Base-by-base conservation (phyloP, 2,329 filamentous ascomycete genomes). In the Blastomyces gilchristii region DNA sequence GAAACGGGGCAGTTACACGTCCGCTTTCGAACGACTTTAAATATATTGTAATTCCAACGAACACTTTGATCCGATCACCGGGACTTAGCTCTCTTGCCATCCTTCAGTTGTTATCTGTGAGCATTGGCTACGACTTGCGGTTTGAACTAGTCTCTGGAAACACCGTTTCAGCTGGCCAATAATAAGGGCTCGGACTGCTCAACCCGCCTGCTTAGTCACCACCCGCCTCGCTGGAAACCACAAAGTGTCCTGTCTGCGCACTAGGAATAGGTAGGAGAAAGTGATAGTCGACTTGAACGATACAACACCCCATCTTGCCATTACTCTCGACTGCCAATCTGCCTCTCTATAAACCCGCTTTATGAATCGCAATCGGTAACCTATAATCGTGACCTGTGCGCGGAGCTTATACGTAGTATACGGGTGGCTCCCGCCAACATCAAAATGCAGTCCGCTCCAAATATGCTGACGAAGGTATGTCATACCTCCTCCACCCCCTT, bases 401-500 rank as follows among this genome's bases (percentile, higher is more conserved):
- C 70, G 73, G 72, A 75, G 73, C 71, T 71, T 73, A 71, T 74
- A 67, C 70, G 69, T 69, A 71, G 71, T 31, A 31, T 31, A 52
- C 49, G 49, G 73, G 75, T 73, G 75, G 76, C 75, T 76, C 72
- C 75, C 75, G 74, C 75, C 74, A 74, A 71, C 69, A 70, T 65
- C 72, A 78, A 73, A 64, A 78, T 78, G 76, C 74, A 75, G 71
- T 76, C 76, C 69, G 74, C 76, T 68, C 76, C 77, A 69, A 79
- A 77, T 68, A 79, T 79, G 77, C 76, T 80, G 72, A 80, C 78
- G 64, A 80, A 80, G 74, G 78, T 77, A 76, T 67, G 65, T 31
- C 4, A 4, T 31, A 31, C 28, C 50, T 64, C 64, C 63, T 64
- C 52, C 50, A 34, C 63, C 54, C 58, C 31, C 37, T 63, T 58